A percentile compares a stretch with the other conserved stretches of the same genome.
These are phyloP conservation scores for Malus hybrid DNA, from an alignment of 331 rosid genomes.

Conservation along the genomic window DNA sequence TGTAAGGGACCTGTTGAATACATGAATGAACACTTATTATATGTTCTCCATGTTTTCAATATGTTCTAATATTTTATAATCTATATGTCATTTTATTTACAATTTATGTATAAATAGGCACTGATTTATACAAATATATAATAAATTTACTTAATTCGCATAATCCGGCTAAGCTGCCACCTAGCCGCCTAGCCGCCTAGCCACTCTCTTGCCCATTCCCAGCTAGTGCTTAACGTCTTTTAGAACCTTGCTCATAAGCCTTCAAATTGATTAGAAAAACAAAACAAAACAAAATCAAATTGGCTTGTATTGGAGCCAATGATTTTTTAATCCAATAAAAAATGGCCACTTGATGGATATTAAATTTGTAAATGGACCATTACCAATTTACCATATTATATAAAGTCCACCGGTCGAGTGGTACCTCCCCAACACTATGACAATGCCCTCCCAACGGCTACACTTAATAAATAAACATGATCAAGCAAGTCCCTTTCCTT, in stretches of 20 bases:
- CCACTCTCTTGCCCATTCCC: neutral
- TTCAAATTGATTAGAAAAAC: neutral
- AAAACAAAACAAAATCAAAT: neutral
- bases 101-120: too few relatives aligned
- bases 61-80: too few relatives aligned
- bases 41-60: too few relatives aligned
- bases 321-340: neutral
- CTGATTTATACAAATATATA: too few relatives aligned
- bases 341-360: neutral
- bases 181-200: too few relatives aligned
- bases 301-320: neutral
- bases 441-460: conserved; percentile 47
- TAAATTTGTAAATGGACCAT: neutral
- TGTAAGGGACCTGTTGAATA: too few relatives aligned
- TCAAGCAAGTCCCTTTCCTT: conserved; percentile 31
- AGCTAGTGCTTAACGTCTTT: too few relatives aligned
- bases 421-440: conserved; percentile 21
- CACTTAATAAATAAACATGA: conserved; percentile 21
- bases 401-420: neutral
- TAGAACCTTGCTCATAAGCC: neutral
- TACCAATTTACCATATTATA: neutral
- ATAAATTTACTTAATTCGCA: too few relatives aligned
- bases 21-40: too few relatives aligned
- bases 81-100: too few relatives aligned
- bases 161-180: too few relatives aligned